Conservation (phyloP, 371 early-diverging fungal genomes). For the Mucor mucedo region DNA sequence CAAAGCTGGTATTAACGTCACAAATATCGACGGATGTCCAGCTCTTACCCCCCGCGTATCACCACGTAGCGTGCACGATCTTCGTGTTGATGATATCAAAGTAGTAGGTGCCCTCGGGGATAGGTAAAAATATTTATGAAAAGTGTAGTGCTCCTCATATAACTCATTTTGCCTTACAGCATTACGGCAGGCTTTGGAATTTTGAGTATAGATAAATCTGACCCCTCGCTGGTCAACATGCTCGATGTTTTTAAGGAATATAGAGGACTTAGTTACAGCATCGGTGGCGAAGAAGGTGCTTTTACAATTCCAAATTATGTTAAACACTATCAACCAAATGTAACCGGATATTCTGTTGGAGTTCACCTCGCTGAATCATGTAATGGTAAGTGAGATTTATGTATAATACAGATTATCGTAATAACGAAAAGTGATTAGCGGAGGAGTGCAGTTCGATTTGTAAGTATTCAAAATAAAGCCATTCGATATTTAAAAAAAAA, state of each 20-base stretch:
- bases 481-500: neutral
- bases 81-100: conserved; percentile 37
- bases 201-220: conserved; percentile 22
- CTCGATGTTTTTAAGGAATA: conserved; percentile 33
- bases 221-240: neutral
- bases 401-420: neutral
- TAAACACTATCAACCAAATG: conserved; percentile 39
- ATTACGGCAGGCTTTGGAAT: conserved; percentile 47
- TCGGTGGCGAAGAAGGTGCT: conserved; percentile 50
- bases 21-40: conserved; percentile 26
- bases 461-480: conserved; percentile 6
- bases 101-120: conserved; percentile 38
- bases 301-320: conserved; percentile 46
- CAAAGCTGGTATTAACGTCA: neutral
- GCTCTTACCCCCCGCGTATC: conserved; percentile 20
- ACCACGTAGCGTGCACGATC: conserved; percentile 24
- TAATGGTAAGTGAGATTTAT: conserved; percentile 20
- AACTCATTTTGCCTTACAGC: conserved; percentile 18
- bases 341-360: conserved; percentile 44
- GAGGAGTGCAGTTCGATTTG: neutral
- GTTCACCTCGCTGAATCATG: conserved; percentile 38
- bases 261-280: conserved; percentile 51
- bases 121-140: conserved; percentile 14
- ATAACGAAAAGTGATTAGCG: conserved; percentile 4
- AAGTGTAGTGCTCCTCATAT: too few species aligned